These are phyloP conservation scores for Syzygium malaccense DNA, from an alignment of 441 rosid genomes.

Conservation along the genomic window DNA sequence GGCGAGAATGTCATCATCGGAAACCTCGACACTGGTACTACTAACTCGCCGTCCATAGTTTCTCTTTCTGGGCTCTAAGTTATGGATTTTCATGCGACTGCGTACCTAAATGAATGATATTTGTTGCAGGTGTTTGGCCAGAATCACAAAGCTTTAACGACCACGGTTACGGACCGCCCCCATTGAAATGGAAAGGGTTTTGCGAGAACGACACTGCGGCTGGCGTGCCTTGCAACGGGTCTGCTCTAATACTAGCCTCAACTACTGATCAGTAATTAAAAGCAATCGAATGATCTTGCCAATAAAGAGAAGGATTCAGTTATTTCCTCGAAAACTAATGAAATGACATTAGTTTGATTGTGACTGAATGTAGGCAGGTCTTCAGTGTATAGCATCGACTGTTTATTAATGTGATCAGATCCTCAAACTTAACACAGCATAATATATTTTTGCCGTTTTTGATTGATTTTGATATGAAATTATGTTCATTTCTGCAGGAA, in stretches of 20 bases:
- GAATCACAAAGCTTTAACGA: slow-evolving; percentile 66
- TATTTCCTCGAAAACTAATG: not conserved
- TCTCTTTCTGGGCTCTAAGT: not conserved
- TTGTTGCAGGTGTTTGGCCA: slow-evolving; percentile 69
- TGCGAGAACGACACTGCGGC: slow-evolving; percentile 24
- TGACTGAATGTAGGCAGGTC: not conserved
- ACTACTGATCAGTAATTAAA: not conserved
- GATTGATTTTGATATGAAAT: not conserved
- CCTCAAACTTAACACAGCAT: not conserved
- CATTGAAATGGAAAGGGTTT: slow-evolving; percentile 58
- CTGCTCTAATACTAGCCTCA: not conserved
- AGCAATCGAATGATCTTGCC: not conserved
- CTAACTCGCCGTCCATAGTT: slow-evolving; percentile 4
- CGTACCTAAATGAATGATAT: not conserved
- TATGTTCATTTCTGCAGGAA: slow-evolving; percentile 27
- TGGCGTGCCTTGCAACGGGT: slow-evolving; percentile 63
- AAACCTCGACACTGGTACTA: slow-evolving; percentile 60
- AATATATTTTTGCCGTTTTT: not conserved
- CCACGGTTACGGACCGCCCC: slow-evolving; percentile 46
- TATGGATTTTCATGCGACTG: not conserved
- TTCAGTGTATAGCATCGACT: not conserved
- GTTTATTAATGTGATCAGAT: not conserved
- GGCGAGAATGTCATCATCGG: slow-evolving; percentile 59
- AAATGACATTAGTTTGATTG: not conserved
- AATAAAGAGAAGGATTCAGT: not conserved